Conservation (phyloP, 2,329 filamentous ascomycete species). For the Cladosporium halotolerans region DNA sequence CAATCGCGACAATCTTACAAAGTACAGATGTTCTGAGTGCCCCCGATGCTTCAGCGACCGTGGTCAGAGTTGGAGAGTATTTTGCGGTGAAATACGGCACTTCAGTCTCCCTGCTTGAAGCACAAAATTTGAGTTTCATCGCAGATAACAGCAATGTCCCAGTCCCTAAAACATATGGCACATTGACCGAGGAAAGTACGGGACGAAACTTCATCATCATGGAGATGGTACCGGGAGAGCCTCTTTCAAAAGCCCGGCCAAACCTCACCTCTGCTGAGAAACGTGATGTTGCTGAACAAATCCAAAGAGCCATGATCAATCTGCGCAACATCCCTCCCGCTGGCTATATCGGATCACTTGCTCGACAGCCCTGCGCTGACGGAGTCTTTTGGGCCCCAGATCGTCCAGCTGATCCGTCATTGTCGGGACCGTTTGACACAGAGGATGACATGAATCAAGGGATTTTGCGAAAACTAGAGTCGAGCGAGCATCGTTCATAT, state of each 20-base stretch:
- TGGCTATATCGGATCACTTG: conserved; percentile 11
- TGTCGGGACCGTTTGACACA: conserved; percentile 14
- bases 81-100: conserved; percentile 13
- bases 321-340: conserved; percentile 14
- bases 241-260: conserved; percentile 9
- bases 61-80: conserved; percentile 6
- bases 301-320: conserved; percentile 10
- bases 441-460: conserved; percentile 15
- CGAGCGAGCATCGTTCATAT: neutral
- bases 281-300: conserved; percentile 9
- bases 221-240: conserved; percentile 15
- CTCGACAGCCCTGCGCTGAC: conserved; percentile 3
- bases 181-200: conserved; percentile 8
- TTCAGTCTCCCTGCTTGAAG: conserved; percentile 5
- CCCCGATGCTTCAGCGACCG: conserved; percentile 8
- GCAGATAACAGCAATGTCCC: conserved; percentile 6
- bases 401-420: neutral
- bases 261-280: conserved; percentile 13
- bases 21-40: conserved; percentile 3
- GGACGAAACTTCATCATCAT: conserved; percentile 15
- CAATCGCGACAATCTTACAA: conserved; percentile 8
- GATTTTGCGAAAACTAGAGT: conserved; percentile 7
- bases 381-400: conserved; percentile 9
- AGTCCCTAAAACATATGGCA: conserved; percentile 5
- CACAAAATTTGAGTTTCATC: conserved; percentile 9